Conservation (phyloP, 2,329 filamentous ascomycete genomes). For the Aspergillus bombycis region DNA sequence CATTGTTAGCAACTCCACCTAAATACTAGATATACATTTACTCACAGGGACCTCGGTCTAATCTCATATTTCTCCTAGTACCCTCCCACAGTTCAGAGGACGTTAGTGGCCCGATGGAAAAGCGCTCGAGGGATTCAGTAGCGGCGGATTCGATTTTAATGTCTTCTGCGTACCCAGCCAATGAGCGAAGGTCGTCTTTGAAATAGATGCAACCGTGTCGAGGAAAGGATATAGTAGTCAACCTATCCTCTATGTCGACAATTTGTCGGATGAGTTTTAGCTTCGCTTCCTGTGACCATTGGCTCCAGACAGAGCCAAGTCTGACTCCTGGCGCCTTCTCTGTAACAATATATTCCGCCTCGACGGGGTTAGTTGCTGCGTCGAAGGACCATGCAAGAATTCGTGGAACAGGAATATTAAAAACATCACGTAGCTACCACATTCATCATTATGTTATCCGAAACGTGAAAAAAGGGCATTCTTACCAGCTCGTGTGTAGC, state of each 20-base stretch:
- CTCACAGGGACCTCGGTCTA: conserved; percentile 35
- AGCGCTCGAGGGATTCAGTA: conserved; percentile 14
- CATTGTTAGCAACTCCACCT: no score
- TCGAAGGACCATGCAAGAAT: conserved; percentile 25
- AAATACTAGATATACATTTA: no score
- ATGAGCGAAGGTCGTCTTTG: conserved; percentile 25
- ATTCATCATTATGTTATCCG: no score
- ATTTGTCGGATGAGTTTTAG: conserved; percentile 29
- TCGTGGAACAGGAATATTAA: conserved; percentile 23
- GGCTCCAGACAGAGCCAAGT: conserved; percentile 33
- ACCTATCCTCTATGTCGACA: conserved; percentile 30
- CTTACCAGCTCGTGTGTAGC: no score
- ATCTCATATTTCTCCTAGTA: conserved; percentile 25
- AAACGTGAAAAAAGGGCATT: no score
- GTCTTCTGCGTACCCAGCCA: conserved; percentile 19
- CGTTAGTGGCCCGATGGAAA: conserved; percentile 29
- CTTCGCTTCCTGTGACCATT: conserved; percentile 30
- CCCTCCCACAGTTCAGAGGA: conserved; percentile 25
- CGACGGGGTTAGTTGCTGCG: conserved; percentile 18
- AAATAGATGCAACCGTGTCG: conserved; percentile 33
- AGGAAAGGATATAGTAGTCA: conserved; percentile 26
- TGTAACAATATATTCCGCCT: conserved; percentile 32
- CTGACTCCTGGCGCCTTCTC: conserved; percentile 34
- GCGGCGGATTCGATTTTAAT: conserved; percentile 5
- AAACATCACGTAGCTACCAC: conserved; percentile 25